These are phyloP conservation scores for Plantago lanceolata DNA, from an alignment of 305 asterid species.

Conservation along the genomic window DNA sequence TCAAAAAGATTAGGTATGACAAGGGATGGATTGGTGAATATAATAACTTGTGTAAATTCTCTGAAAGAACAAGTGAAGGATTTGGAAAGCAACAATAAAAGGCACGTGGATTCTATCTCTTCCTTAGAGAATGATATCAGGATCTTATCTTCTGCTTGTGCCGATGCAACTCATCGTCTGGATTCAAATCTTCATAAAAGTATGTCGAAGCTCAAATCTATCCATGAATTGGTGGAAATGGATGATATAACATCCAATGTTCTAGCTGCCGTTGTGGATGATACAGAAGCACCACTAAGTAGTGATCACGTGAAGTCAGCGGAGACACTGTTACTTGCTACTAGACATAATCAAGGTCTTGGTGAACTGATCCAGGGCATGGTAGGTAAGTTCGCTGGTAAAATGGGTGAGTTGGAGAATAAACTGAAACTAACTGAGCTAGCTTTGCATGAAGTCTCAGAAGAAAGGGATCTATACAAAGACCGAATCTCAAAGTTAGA, in stretches of 20 bases:
- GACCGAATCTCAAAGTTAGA: conserved; percentile 53
- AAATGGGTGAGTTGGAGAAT: conserved; percentile 45
- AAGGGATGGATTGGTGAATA: conserved; percentile 37
- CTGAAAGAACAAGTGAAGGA: conserved; percentile 53
- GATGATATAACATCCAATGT: conserved; percentile 34
- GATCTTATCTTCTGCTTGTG: conserved; percentile 65
- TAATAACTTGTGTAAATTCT: conserved; percentile 37
- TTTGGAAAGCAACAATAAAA: conserved; percentile 46
- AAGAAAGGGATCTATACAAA: conserved; percentile 54
- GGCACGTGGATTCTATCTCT: conserved; percentile 41
- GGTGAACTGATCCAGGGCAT: conserved; percentile 39
- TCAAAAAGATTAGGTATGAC: conserved; percentile 43
- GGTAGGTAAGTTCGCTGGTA: conserved; percentile 34
- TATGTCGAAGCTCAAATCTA: conserved; percentile 39
- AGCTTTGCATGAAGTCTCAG: conserved; percentile 40
- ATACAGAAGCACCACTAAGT: conserved; percentile 33
- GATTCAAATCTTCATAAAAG: conserved; percentile 40
- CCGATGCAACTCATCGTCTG: conserved; percentile 54
- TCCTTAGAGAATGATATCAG: conserved; percentile 50
- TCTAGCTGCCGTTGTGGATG: conserved; percentile 32
- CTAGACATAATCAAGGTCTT: conserved; percentile 48
- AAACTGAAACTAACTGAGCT: conserved; percentile 49
- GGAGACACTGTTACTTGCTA: conserved; percentile 53
- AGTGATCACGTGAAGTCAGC: conserved; percentile 44
- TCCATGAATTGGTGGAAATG: conserved; percentile 33